These are phyloP conservation scores for Candida alai DNA, from an alignment of 805 yeast species.

Conservation along the genomic window DNA sequence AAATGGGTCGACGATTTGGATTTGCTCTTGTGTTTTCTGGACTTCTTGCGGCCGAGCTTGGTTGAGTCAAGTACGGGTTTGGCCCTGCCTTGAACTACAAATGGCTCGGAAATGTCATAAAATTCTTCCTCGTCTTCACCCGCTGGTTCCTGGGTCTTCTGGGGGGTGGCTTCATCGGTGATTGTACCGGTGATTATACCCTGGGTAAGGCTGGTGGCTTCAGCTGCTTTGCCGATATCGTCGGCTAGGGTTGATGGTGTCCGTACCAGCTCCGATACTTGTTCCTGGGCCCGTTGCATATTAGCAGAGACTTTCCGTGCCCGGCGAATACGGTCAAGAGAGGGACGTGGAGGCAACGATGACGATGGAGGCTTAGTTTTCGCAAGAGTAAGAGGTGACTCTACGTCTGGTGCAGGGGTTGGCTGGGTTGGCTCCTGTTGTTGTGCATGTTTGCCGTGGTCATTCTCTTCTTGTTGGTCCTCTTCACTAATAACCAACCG, in stretches of 20 bases:
- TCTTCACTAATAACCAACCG: constrained; percentile 22
- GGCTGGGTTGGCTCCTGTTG: not conserved
- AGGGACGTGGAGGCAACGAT: constrained; percentile 9
- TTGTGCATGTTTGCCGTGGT: not conserved
- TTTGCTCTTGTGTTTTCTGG: constrained; percentile 14
- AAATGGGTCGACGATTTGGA: constrained; percentile 11
- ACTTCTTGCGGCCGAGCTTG: constrained; percentile 15
- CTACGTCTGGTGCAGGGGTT: constrained; percentile 1
- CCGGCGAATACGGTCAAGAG: constrained; percentile 5
- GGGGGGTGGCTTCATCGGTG: no score
- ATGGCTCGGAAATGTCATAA: constrained; percentile 37
- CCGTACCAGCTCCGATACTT: no score
- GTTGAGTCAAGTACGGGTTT: constrained; percentile 33
- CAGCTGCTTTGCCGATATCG: no score
- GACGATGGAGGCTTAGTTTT: not conserved
- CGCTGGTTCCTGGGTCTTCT: constrained; percentile 1
- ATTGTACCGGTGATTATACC: no score
- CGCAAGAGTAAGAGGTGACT: not conserved
- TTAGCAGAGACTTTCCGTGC: constrained; percentile 9
- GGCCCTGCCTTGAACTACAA: constrained; percentile 26
- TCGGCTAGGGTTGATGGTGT: no score
- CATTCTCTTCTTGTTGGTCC: not conserved
- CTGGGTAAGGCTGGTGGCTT: no score
- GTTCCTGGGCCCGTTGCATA: constrained; percentile 2
- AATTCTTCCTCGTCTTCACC: constrained; percentile 23